Base-by-base conservation (phyloP, 2,329 filamentous ascomycete species). In the Colletotrichum tropicicola region DNA sequence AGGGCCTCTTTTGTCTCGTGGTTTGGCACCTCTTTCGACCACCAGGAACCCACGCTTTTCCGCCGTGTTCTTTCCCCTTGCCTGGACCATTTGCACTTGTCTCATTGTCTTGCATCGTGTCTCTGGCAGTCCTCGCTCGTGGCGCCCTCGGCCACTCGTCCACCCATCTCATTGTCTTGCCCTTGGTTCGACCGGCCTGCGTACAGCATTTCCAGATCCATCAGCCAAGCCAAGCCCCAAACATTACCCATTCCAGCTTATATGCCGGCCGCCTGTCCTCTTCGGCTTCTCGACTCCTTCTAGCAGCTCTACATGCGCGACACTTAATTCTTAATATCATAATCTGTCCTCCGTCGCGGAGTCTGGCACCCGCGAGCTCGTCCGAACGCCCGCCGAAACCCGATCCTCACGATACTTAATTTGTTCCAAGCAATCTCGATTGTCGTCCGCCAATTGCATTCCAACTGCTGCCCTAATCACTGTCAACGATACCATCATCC, bases 251-350 rank as follows among this genome's bases (percentile, higher is more conserved):
- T 66, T 66, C 52, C 63, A 30, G 30, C 21, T 60, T 60, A 47
- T 64, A 67, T 61, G 32, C 54, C 53, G n/a, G 41, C 19, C 37
- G 23, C 21, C 13, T 17, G 10, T 32, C 35, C 25, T 41, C 32
- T 53, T 28, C 39, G 25, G n/a, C 47, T 25, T 43, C 53, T 25
- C 25, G 32, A 47, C 47, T 28, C 13, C 19, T 41, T 64, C 39
- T 27, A 65, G 28, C 52, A 37, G 53, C 52, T 41, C 27, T 59
- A 43, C 56, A 58, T 66, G 62, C 47, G 39, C 43, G 47, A 49
- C 27, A 37, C 52, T 21, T 68, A 68, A 68, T 68, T 19, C 27
- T 58, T 68, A 68, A 68, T 68, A 57, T 12, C 55, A 39, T 67
- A 68, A 68, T 68, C 47, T 57, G 54, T 48, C 59, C 59, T 35